phyloP scores from a whole-genome alignment of 768 basidiomycete genomes.

The Mycena sanguinolenta region DNA sequence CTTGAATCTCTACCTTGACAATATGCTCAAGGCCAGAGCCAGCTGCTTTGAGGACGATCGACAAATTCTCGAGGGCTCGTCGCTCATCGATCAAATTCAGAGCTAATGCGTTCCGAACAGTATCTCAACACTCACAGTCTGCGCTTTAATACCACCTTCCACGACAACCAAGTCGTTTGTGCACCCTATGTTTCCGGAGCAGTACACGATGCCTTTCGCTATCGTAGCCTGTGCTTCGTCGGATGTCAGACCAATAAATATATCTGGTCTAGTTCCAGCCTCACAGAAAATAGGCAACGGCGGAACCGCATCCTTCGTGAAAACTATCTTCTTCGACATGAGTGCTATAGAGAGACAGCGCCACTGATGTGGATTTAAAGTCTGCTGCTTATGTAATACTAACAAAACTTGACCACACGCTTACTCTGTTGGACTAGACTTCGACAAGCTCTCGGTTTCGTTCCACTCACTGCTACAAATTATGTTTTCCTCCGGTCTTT shows the following conservation, averaged over 20 bases:
- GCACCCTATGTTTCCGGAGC: constrained; percentile 56
- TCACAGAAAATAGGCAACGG: constrained; percentile 35
- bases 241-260: not conserved
- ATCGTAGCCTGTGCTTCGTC: constrained; percentile 55
- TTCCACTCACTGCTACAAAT: not conserved
- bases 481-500: not conserved
- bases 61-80: constrained; percentile 55
- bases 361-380: too few species aligned
- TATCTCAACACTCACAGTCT: constrained; percentile 46
- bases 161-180: constrained; percentile 49
- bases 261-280: not conserved
- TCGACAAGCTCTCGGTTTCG: too few species aligned
- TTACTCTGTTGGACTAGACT: too few species aligned
- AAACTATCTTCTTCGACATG: constrained; percentile 36
- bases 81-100: constrained; percentile 41
- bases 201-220: constrained; percentile 51
- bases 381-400: too few species aligned
- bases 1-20: constrained; percentile 49
- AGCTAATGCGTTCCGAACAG: not conserved
- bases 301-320: constrained; percentile 34
- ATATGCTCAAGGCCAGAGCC: constrained; percentile 57
- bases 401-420: too few species aligned
- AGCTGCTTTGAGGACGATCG: constrained; percentile 55
- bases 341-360: too few species aligned
- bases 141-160: constrained; percentile 50